Evolutionary conservation across 2,329 filamentous ascomycete species (phyloP).

Genomic region (Xylaria sp.): DNA sequence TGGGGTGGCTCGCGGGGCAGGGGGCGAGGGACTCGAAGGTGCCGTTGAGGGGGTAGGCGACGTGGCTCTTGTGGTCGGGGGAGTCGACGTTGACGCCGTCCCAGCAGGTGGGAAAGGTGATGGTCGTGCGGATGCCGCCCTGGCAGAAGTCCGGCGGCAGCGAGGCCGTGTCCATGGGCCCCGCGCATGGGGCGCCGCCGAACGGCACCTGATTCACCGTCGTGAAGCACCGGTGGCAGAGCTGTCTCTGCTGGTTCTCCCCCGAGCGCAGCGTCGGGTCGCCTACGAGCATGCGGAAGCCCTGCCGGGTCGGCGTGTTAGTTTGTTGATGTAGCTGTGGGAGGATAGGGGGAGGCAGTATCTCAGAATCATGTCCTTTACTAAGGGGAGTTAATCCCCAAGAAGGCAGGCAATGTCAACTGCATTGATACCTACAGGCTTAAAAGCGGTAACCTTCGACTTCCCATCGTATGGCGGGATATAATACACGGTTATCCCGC

Average conservation of each 20-base stretch:
- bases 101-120: slow-evolving; percentile 48
- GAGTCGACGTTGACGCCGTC: slow-evolving; percentile 49
- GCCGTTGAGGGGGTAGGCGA: slow-evolving; percentile 42
- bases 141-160: slow-evolving; percentile 41
- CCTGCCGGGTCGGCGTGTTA: slow-evolving; percentile 29
- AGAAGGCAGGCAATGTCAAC: neutral
- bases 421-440: slow-evolving; percentile 38
- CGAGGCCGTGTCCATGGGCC: slow-evolving; percentile 38
- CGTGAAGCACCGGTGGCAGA: slow-evolving; percentile 45
- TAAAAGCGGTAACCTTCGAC: slow-evolving; percentile 45
- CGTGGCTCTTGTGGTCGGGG: slow-evolving; percentile 47
- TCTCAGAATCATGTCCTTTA: neutral
- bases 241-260: slow-evolving; percentile 38
- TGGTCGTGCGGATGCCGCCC: slow-evolving; percentile 44
- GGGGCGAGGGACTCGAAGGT: slow-evolving; percentile 42
- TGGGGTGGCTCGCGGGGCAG: slow-evolving; percentile 45
- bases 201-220: slow-evolving; percentile 45
- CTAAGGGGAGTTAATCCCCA: neutral
- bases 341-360: neutral
- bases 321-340: neutral
- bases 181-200: slow-evolving; percentile 46
- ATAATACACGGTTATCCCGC: slow-evolving; percentile 48
- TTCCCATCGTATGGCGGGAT: slow-evolving; percentile 44
- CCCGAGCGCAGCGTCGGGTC: slow-evolving; percentile 43
- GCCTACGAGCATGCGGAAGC: slow-evolving; percentile 48